phyloP scores from a whole-genome alignment of 2,329 filamentous ascomycete species.

The Scytalidium sp. region DNA sequence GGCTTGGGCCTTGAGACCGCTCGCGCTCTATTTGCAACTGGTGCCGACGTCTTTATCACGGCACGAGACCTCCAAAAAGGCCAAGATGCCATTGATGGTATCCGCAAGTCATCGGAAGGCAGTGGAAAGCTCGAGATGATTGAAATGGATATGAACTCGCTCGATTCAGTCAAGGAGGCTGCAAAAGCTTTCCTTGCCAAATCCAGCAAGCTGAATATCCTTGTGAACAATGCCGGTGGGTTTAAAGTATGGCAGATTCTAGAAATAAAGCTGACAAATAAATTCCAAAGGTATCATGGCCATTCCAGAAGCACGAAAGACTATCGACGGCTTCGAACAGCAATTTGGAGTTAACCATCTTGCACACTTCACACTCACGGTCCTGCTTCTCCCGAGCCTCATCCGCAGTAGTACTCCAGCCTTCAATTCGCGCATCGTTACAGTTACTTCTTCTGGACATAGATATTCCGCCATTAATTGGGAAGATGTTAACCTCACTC shows the following conservation, averaged over 20 bases:
- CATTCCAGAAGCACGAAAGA: too few species aligned
- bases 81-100: not conserved
- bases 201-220: slow-evolving; percentile 36
- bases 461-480: slow-evolving; percentile 38
- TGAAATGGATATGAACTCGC: slow-evolving; percentile 25
- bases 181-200: slow-evolving; percentile 22
- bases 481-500: slow-evolving; percentile 8
- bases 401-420: slow-evolving; percentile 19
- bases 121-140: slow-evolving; percentile 24
- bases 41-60: slow-evolving; percentile 29
- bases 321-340: not conserved
- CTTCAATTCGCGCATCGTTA: slow-evolving; percentile 44
- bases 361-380: not conserved
- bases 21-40: slow-evolving; percentile 27
- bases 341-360: not conserved
- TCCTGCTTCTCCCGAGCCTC: not conserved
- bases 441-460: slow-evolving; percentile 41
- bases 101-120: slow-evolving; percentile 14
- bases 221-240: slow-evolving; percentile 46
- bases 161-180: slow-evolving; percentile 25
- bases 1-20: slow-evolving; percentile 33
- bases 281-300: too few species aligned
- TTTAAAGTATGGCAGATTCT: too few species aligned
- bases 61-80: slow-evolving; percentile 28
- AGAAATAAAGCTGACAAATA: too few species aligned